Conservation (phyloP, 345 rosid species). For the Corchorus capsularis region DNA sequence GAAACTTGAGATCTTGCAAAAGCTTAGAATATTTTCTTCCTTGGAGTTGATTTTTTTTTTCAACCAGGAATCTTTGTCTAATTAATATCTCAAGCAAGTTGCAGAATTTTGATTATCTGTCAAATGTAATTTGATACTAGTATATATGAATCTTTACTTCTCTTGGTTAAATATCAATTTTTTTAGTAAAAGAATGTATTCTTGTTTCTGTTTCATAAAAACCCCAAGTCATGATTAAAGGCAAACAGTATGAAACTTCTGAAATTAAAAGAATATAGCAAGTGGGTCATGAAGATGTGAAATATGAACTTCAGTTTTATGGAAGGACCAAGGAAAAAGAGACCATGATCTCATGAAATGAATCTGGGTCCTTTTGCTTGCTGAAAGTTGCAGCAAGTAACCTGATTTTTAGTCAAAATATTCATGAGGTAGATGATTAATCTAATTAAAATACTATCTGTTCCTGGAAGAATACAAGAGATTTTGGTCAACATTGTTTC, state of each 20-base stretch:
- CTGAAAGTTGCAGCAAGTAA: background rate
- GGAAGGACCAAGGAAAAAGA: background rate
- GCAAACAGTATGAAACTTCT: background rate
- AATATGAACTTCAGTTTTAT: background rate
- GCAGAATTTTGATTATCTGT: background rate
- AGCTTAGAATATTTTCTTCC: constrained; percentile 2
- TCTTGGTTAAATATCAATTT: background rate
- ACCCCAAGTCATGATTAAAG: background rate
- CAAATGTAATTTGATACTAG: background rate
- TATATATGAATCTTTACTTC: background rate
- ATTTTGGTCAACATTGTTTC: background rate
- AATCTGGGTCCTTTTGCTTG: too few relatives aligned
- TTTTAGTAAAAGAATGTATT: background rate
- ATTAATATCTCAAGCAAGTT: background rate
- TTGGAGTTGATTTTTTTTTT: background rate
- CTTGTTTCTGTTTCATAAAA: background rate
- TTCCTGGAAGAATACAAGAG: background rate
- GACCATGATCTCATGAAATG: background rate
- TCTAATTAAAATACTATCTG: background rate
- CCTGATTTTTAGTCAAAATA: background rate
- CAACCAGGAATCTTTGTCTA: background rate
- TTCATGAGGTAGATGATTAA: background rate
- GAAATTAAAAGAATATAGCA: background rate
- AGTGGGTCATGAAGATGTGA: background rate
- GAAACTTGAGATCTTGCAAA: background rate